These are phyloP conservation scores for Colletotrichum acutatum DNA, from an alignment of 2,329 filamentous ascomycete species.

Conservation along the genomic window DNA sequence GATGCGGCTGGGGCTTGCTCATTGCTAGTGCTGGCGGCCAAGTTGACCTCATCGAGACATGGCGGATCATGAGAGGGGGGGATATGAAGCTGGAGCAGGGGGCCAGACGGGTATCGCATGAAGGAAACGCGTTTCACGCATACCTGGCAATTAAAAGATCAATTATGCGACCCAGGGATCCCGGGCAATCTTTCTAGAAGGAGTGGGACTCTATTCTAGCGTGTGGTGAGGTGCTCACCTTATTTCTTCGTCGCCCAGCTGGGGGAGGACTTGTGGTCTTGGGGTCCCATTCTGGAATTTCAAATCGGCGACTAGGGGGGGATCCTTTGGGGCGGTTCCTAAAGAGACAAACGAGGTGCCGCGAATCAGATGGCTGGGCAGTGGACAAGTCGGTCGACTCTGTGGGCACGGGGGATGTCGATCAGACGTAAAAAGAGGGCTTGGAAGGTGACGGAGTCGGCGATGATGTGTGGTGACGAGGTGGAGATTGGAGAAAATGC, in stretches of 20 bases:
- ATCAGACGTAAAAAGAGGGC: constrained; percentile 25
- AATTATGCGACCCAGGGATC: constrained; percentile 53
- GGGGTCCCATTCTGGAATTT: not conserved
- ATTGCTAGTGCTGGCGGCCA: not conserved
- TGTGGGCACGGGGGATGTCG: constrained; percentile 29
- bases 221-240: constrained; percentile 22
- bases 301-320: not conserved
- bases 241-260: constrained; percentile 25
- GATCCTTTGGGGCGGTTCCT: not conserved
- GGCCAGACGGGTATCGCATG: constrained; percentile 50
- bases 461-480: not conserved
- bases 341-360: not conserved
- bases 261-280: not conserved
- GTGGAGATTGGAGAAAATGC: constrained; percentile 14
- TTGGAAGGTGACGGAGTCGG: constrained; percentile 11
- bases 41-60: constrained; percentile 31
- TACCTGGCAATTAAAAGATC: constrained; percentile 60
- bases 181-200: constrained; percentile 50
- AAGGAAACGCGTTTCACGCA: constrained; percentile 56
- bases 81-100: constrained; percentile 36
- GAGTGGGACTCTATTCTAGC: constrained; percentile 48
- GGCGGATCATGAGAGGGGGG: constrained; percentile 22
- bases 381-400: constrained; percentile 2
- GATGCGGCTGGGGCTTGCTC: not conserved
- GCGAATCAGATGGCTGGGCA: constrained; percentile 23